Percentiles rank a stretch among this genome's conserved stretches.
Conservation (phyloP, 2,329 filamentous ascomycete species). For the Biscogniauxia marginata region DNA sequence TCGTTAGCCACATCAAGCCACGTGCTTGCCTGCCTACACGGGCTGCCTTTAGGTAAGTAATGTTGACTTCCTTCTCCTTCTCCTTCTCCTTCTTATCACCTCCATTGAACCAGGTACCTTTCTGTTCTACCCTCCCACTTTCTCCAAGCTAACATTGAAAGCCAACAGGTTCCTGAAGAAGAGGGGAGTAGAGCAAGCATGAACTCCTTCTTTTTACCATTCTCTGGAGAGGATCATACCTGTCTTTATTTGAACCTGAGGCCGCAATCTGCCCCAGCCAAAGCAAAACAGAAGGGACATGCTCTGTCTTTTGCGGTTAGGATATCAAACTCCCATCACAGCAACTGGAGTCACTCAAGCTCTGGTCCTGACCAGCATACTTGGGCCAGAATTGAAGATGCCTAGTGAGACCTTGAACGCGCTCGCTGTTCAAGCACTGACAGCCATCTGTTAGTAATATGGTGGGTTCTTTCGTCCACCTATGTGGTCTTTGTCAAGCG, state of each 20-base stretch:
- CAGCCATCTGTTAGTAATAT: background rate
- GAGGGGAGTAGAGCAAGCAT: background rate
- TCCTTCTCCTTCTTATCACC: too few relatives aligned
- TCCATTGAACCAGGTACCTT: too few relatives aligned
- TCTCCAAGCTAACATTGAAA: too few relatives aligned
- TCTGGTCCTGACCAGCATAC: background rate
- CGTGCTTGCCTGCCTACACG: background rate
- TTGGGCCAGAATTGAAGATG: background rate
- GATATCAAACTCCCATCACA: too few relatives aligned
- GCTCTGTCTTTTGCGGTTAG: too few relatives aligned
- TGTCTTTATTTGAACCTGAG: background rate
- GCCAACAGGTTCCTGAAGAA: too few relatives aligned
- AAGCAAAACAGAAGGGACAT: too few relatives aligned
- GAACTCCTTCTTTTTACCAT: background rate
- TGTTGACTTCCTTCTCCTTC: background rate
- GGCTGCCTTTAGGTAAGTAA: background rate
- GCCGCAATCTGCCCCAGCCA: background rate
- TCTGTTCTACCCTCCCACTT: too few relatives aligned
- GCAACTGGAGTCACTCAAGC: too few relatives aligned
- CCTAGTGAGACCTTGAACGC: background rate
- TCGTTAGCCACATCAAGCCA: background rate
- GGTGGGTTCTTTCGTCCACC: background rate
- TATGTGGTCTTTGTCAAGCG: background rate
- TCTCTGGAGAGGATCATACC: background rate
- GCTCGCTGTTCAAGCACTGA: background rate